Evolutionary conservation across 352 stramenopile genomes (phyloP), one percentile per base, ranked within the genome.

Genomic region (Pythium diclinum): DNA sequence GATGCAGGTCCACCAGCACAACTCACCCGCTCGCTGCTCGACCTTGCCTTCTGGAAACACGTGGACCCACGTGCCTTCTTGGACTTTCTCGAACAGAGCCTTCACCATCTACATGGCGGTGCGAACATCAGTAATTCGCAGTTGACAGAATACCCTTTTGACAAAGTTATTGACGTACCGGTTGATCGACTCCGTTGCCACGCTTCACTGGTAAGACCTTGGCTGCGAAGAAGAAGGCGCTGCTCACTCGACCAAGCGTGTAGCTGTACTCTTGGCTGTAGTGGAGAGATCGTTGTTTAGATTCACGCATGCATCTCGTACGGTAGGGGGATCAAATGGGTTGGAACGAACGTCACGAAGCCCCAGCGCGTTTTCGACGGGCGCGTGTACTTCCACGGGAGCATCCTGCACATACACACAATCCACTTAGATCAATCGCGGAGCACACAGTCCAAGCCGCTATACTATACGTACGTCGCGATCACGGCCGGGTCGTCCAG

Each of bases 1-100:
- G 3, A 51, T 30, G 62, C 42, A 2, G 40, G 2, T 7, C 6
- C 11, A 23, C 58, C 13, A 13, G 21, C 33, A 8, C 11, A 34
- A 57, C 68, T 49, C 64, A 94, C 85, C 28, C 52, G 81, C 74
- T 40, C 69, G 46, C 67, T 94, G 86, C 7, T 84, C 80, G 62
- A 94, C 92, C 61, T 92, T 90, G 57, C 88, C 88, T 74, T 96
- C 88, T 0, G 88, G 88, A 58, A 94, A 96, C 59, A 96, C 87
- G 68, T 96, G 88, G 4, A 96, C 81, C 88, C 88, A 96, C 17
- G 83, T 61, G 14, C 88, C 88, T 10, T 82, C 56, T 53, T 92
- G 75, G 19, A 92, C 78, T 58, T 92, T 91, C 46, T 96, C 69
- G 53, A 93, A 94, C 54, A 96, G 78, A 11, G 77, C 67, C 58